A percentile compares a stretch with the other conserved stretches of the same genome.
Evolutionary conservation across 495 filamentous ascomycete species (phyloP).

Genomic region (Aspergillus bertholletiae): DNA sequence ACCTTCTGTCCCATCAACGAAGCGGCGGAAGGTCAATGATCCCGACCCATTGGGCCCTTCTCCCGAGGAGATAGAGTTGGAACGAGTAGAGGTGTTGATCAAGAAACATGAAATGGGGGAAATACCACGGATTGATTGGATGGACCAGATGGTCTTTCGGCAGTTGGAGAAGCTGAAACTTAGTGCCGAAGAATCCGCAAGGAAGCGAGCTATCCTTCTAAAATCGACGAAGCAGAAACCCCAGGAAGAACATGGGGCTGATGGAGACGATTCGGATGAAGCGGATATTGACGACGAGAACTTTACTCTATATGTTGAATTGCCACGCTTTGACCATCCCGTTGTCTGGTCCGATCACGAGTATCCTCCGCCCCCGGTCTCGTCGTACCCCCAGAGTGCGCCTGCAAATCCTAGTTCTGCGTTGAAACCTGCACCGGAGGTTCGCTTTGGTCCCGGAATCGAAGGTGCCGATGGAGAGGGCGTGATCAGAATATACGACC

Average conservation of each 20-base stretch:
- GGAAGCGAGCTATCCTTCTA: slow-evolving; percentile 31
- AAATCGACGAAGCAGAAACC: slow-evolving; percentile 25
- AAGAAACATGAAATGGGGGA: slow-evolving; percentile 99
- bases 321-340: slow-evolving; percentile 93
- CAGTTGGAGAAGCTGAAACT: slow-evolving; percentile 72
- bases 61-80: slow-evolving; percentile 67
- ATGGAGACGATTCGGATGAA: slow-evolving; percentile 37
- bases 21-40: slow-evolving; percentile 46
- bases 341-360: slow-evolving; percentile 93
- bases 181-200: slow-evolving; percentile 47
- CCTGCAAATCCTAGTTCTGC: slow-evolving; percentile 62
- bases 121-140: slow-evolving; percentile 87
- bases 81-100: slow-evolving; percentile 79
- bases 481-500: slow-evolving; percentile 85
- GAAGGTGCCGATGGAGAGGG: slow-evolving; percentile 52
- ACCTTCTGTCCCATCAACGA: slow-evolving; percentile 55
- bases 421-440: slow-evolving; percentile 74
- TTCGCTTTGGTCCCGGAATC: slow-evolving; percentile 80
- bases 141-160: slow-evolving; percentile 89
- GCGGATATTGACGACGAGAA: slow-evolving; percentile 49
- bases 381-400: slow-evolving; percentile 59
- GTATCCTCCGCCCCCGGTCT: slow-evolving; percentile 80
- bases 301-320: slow-evolving; percentile 81
- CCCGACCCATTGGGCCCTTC: slow-evolving; percentile 41
- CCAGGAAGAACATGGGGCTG: slow-evolving; percentile 10